phyloP scores from a whole-genome alignment of 176 grass and related monocot genomes.

The Areca catechu region DNA sequence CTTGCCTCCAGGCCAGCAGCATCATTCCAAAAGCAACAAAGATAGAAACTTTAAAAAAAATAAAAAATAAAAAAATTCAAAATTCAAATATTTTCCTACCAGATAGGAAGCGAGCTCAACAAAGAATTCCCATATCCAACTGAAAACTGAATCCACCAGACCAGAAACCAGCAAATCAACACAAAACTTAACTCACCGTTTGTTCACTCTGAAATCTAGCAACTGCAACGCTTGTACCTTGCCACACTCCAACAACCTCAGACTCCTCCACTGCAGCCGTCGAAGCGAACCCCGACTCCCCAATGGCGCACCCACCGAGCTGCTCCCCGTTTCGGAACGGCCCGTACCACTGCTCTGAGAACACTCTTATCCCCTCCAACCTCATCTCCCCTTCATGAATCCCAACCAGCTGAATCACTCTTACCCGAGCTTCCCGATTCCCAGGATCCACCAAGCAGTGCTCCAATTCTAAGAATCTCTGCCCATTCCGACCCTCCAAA shows the following conservation, averaged over 20 bases:
- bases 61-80: too few relatives aligned
- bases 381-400: constrained; percentile 26
- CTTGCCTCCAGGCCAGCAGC: too few relatives aligned
- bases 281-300: constrained; percentile 59
- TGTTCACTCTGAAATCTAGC: constrained; percentile 41
- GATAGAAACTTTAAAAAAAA: too few relatives aligned
- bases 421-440: constrained; percentile 33
- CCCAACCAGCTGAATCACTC: constrained; percentile 51
- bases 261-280: constrained; percentile 36
- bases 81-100: too few relatives aligned
- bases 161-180: not conserved
- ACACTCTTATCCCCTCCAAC: constrained; percentile 52
- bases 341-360: constrained; percentile 87
- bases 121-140: too few relatives aligned
- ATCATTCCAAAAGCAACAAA: too few relatives aligned
- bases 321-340: constrained; percentile 79
- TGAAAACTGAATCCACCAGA: too few relatives aligned
- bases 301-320: constrained; percentile 58
- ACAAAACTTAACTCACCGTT: constrained; percentile 18
- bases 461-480: constrained; percentile 51
- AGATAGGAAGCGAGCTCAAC: not conserved
- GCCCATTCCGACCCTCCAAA: constrained; percentile 30
- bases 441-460: constrained; percentile 64
- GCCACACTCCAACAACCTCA: constrained; percentile 44
- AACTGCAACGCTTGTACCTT: constrained; percentile 12